Conservation (phyloP, 176 grass and related monocot genomes). For the Triticum monococcum region DNA sequence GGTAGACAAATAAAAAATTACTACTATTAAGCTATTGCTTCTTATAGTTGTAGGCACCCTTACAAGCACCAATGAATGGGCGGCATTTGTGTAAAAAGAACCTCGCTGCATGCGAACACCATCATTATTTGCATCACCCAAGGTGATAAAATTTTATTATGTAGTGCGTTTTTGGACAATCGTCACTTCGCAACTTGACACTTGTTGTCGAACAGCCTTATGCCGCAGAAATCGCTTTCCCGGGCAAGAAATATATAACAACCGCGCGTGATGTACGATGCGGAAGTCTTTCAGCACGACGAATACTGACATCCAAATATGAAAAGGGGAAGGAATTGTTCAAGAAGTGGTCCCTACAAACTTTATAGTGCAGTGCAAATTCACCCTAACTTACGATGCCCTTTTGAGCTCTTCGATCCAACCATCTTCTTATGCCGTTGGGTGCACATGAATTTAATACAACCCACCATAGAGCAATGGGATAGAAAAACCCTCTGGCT, state of each 20-base stretch:
- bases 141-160: neutral
- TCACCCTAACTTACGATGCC: conserved; percentile 22
- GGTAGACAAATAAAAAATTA: neutral
- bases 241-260: neutral
- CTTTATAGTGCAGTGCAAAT: conserved; percentile 63
- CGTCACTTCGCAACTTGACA: conserved; percentile 65
- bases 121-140: conserved; percentile 23
- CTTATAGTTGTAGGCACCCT: neutral
- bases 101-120: neutral
- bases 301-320: neutral
- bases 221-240: conserved; percentile 10
- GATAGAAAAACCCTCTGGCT: conserved; percentile 30
- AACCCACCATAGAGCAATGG: conserved; percentile 13
- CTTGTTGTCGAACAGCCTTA: conserved; percentile 35
- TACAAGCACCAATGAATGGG: neutral
- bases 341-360: conserved; percentile 47
- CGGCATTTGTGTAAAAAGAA: neutral
- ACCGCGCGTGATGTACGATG: neutral
- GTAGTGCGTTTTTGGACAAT: conserved; percentile 23
- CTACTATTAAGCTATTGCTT: neutral
- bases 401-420: conserved; percentile 50
- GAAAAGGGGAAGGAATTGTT: conserved; percentile 15
- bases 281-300: neutral
- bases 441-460: conserved; percentile 46
- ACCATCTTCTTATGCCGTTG: conserved; percentile 40